Percentiles rank a stretch among this genome's conserved stretches.
These are phyloP conservation scores for Candida nitratophila DNA, from an alignment of 805 yeast species.

Conservation along the genomic window DNA sequence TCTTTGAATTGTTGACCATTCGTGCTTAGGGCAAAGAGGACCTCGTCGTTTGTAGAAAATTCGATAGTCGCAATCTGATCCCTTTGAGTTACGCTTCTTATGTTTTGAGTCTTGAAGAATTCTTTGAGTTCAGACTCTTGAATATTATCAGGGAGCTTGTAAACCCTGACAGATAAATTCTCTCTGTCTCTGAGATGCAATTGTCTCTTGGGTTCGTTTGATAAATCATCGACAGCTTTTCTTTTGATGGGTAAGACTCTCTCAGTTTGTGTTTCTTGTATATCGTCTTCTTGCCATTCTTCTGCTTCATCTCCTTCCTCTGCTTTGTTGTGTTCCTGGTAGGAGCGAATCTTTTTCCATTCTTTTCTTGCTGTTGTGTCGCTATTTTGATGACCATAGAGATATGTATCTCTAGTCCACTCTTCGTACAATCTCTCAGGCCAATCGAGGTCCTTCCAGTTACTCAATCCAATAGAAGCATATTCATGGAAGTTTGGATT, in stretches of 20 bases:
- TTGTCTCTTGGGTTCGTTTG: neutral
- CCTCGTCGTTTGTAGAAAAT: conserved; percentile 38
- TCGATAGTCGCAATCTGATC: conserved; percentile 46
- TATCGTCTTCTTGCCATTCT: no score
- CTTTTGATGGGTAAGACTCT: neutral
- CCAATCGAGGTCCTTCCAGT: conserved; percentile 31
- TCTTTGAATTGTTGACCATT: conserved; percentile 15
- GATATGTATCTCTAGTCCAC: conserved; percentile 30
- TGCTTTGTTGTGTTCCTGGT: no score
- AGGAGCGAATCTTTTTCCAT: neutral
- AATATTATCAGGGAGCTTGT: conserved; percentile 34
- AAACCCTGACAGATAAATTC: conserved; percentile 46
- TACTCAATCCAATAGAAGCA: conserved; percentile 26
- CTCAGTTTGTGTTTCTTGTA: no score
- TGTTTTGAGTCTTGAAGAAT: conserved; percentile 61
- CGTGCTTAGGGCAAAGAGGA: conserved; percentile 36
- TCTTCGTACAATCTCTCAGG: conserved; percentile 45
- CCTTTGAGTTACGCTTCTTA: conserved; percentile 28
- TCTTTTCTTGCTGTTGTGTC: neutral
- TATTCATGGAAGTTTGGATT: conserved; percentile 9
- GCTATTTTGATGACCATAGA: conserved; percentile 21
- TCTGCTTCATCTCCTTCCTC: no score
- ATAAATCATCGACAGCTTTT: conserved; percentile 1
- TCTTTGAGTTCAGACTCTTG: conserved; percentile 31
- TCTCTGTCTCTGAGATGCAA: conserved; percentile 47